These are phyloP conservation scores for Aspergillaceae sp. DNA, from an alignment of 2,329 filamentous ascomycete species.

Conservation along the genomic window DNA sequence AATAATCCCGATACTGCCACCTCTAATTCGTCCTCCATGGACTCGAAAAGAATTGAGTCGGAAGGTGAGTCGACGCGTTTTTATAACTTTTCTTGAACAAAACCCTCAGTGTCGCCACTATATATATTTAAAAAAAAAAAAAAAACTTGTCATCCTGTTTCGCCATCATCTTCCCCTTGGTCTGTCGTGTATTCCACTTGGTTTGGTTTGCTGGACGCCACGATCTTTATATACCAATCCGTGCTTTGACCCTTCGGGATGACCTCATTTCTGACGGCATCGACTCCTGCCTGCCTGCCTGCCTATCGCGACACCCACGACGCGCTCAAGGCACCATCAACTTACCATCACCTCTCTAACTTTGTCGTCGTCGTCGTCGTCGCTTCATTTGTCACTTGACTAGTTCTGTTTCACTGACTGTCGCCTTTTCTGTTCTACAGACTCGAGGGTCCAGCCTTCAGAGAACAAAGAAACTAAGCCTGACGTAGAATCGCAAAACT, in stretches of 20 bases:
- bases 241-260: slow-evolving; percentile 24
- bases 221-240: slow-evolving; percentile 10
- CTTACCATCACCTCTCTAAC: slow-evolving; percentile 2
- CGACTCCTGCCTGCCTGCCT: slow-evolving; percentile 15
- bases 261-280: slow-evolving; percentile 32
- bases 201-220: slow-evolving; percentile 21
- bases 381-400: slow-evolving; percentile 2
- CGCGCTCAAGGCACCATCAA: slow-evolving; percentile 10
- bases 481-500: slow-evolving; percentile 53
- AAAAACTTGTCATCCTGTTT: too few relatives aligned
- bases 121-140: too few relatives aligned
- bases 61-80: slow-evolving; percentile 29
- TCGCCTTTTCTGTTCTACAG: slow-evolving; percentile 12
- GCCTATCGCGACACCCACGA: slow-evolving; percentile 2
- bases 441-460: slow-evolving; percentile 25
- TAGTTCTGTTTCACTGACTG: slow-evolving; percentile 11
- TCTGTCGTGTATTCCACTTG: slow-evolving; percentile 6
- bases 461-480: slow-evolving; percentile 28
- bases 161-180: background rate
- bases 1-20: slow-evolving; percentile 14
- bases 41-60: slow-evolving; percentile 34
- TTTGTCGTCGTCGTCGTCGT: slow-evolving; percentile 1
- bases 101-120: too few relatives aligned
- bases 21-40: slow-evolving; percentile 35
- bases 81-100: slow-evolving; percentile 7